These are phyloP conservation scores for Candida nemodendra DNA, from an alignment of 805 yeast genomes.

Conservation along the genomic window DNA sequence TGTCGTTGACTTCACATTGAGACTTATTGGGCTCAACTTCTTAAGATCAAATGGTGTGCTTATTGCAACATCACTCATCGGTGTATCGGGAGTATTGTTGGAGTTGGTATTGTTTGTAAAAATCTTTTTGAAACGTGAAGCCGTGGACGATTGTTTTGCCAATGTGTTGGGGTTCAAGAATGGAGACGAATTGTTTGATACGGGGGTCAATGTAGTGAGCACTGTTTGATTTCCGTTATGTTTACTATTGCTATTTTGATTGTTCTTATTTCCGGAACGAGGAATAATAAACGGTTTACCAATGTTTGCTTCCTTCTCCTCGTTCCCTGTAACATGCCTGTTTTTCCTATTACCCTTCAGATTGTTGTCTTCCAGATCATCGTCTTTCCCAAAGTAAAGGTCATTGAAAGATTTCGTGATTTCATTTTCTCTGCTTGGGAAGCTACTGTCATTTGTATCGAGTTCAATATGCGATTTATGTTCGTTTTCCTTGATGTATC, in stretches of 20 bases:
- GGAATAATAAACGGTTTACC: not conserved
- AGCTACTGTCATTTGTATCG: slow-evolving; percentile 8
- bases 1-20: slow-evolving; percentile 9
- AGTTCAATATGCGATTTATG: not conserved
- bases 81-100: slow-evolving; percentile 5
- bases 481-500: slow-evolving; percentile 2
- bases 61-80: slow-evolving; percentile 8
- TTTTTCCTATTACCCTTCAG: slow-evolving; percentile 2
- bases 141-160: slow-evolving; percentile 18
- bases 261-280: not conserved
- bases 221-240: not conserved
- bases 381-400: slow-evolving; percentile 27
- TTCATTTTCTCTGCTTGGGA: slow-evolving; percentile 23
- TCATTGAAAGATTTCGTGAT: slow-evolving; percentile 36
- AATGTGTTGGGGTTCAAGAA: slow-evolving; percentile 24
- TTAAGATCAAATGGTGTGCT: slow-evolving; percentile 23
- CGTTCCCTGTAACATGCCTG: not conserved
- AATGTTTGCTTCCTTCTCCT: not conserved
- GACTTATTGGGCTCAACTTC: slow-evolving; percentile 15
- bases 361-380: slow-evolving; percentile 8
- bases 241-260: not conserved
- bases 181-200: slow-evolving; percentile 23
- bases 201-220: slow-evolving; percentile 14
- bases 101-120: slow-evolving; percentile 12
- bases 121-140: slow-evolving; percentile 24